Evolutionary conservation across 139 green algal species (phyloP), one percentile per base, ranked within the genome.

Genomic region (Diplosphaera chodatii): DNA sequence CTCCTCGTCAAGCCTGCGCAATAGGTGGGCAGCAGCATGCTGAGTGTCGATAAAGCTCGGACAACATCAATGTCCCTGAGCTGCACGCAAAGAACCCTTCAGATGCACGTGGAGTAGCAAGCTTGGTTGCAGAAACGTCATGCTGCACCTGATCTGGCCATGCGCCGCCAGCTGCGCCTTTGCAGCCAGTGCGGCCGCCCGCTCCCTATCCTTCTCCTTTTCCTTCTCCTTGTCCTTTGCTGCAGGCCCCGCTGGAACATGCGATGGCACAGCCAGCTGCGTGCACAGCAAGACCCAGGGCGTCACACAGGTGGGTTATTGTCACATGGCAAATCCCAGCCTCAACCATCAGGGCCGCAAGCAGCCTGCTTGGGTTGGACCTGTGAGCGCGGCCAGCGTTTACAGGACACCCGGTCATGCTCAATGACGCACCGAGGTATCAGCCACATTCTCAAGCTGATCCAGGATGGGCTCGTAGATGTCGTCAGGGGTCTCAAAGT

Each of bases 101-200:
- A n/a, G n/a, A n/a, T n/a, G n/a, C n/a, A n/a, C n/a, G n/a, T n/a
- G n/a, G n/a, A n/a, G n/a, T n/a, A n/a, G n/a, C n/a, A n/a, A n/a
- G n/a, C n/a, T n/a, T n/a, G n/a, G n/a, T n/a, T n/a, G 69, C 28
- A 65, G 10, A 63, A 3, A 27, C 8, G 5, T 6, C 3, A 40
- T 37, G 41, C 31, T 25, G n/a, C 55, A 73, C 68, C 63, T 66
- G 55, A 73, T 77, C 66, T 84, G 89, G 40, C 81, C 83, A 69
- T 91, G 82, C 32, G 86, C 89, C 27, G 90, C 86, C 27, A 95
- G 84, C 82, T 95, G 88, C 32, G 81, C 83, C 80, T 94, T 95
- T 66, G 83, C 85, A 15, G 89, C 89, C 28, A 76, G 79, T 0
- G 86, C 89, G 8, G 85, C 86, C 15, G 88, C 89, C 1, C 88